Evolutionary conservation across 106 monocot species (phyloP), one percentile per base, ranked within the genome.

Genomic region (Phalaenopsis aphrodite): DNA sequence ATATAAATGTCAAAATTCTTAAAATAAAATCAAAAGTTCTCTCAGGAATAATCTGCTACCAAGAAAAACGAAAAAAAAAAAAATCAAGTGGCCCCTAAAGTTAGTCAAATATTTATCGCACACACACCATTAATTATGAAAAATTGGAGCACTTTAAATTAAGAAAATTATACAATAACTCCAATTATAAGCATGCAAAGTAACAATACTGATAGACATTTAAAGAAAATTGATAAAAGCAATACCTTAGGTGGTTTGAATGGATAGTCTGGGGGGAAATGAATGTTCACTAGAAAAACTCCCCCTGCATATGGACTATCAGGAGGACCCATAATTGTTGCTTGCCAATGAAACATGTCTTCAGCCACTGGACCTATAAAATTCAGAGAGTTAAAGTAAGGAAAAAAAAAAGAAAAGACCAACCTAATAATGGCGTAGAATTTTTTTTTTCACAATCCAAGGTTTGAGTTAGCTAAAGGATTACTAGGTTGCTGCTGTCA

Each of bases 321-420:
- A 37, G 82, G 82, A 5, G 82, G 82, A 24, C 82, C 82, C 82
- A 82, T 82, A 21, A 85, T 85, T 74, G 85, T 85, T 55, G 85
- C 85, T 74, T 85, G 85, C 85, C 85, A 85, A 78, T 81, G 81
- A 75, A 81, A 81, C 81, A 81, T 81, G 76, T 81, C 81, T 75
- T 81, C 81, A 76, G 82, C 82, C 18, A 82, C 82, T 7, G 82
- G 82, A 3, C 82, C 82, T 82, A 47, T 19, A 6, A 74, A 74
- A 43, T 74, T 74, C 8, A 19, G 12, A 45, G 1, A 52, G 52
- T 52, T 52, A 52, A 12, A 30, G 30, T 30, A 30, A 30, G 30
- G 30, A 30, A 30, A 30, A 30, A 30, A 30, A 12, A 52, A 52
- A 52, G 6, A 52, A 52, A 12, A 52, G 3, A 12, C 10, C 15